Conservation (phyloP, 2,329 filamentous ascomycete species). For the Ophioceras dolichostomum region DNA sequence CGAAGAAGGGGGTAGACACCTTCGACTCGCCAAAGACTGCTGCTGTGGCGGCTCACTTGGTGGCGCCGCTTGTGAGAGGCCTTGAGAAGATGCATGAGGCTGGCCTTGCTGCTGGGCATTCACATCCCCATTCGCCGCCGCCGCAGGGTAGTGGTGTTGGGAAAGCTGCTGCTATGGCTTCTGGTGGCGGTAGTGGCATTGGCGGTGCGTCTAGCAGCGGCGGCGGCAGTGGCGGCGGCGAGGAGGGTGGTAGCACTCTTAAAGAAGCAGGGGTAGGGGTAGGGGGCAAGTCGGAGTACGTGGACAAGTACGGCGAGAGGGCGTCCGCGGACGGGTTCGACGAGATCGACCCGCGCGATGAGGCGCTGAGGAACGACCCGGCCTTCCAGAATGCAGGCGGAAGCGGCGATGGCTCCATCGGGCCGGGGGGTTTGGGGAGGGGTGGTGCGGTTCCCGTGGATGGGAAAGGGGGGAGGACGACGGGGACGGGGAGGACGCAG, state of each 20-base stretch:
- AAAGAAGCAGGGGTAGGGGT: no score
- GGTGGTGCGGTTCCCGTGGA: background rate
- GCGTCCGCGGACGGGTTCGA: slow-evolving; percentile 12
- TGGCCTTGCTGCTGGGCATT: background rate
- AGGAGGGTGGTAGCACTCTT: slow-evolving; percentile 1
- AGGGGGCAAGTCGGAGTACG: slow-evolving; percentile 5
- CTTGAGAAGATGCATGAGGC: slow-evolving; percentile 20
- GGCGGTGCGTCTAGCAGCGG: background rate
- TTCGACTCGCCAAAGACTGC: no score
- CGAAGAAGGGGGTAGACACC: slow-evolving; percentile 8
- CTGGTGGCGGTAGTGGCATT: background rate
- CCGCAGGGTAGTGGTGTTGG: no score
- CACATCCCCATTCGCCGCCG: background rate
- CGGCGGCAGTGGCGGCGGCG: background rate
- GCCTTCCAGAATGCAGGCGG: slow-evolving; percentile 13
- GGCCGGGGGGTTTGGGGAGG: background rate
- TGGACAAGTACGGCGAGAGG: slow-evolving; percentile 8
- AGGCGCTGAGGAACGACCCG: slow-evolving; percentile 35
- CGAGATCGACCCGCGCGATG: slow-evolving; percentile 30
- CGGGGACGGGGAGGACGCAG: slow-evolving; percentile 5
- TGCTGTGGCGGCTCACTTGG: slow-evolving; percentile 11
- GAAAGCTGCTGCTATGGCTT: background rate
- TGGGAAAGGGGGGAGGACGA: background rate
- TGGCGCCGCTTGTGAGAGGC: slow-evolving; percentile 16
- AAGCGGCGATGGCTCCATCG: background rate